A percentile compares a stretch with the other conserved stretches of the same genome.
These are phyloP conservation scores for Cutaneotrichosporon mucoides DNA, from an alignment of 1,284 basidiomycete genomes.

Conservation along the genomic window DNA sequence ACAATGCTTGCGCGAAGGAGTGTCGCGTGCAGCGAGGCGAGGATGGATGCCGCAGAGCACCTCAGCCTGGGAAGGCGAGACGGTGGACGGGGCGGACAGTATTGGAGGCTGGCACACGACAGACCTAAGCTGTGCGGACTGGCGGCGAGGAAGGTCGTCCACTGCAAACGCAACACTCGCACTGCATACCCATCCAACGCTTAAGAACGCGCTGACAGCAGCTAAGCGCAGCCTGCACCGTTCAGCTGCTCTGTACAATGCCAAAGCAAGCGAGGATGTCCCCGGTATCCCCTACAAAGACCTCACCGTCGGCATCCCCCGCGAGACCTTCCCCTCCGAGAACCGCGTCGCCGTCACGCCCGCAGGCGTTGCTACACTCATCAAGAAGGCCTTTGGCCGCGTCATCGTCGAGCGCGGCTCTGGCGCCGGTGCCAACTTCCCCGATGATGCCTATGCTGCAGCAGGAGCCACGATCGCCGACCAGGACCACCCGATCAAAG, in stretches of 20 bases:
- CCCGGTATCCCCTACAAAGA: constrained; percentile 63
- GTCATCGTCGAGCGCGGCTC: constrained; percentile 70
- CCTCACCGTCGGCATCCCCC: constrained; percentile 70
- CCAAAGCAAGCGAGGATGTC: neutral
- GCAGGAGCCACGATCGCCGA: constrained; percentile 70
- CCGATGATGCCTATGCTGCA: constrained; percentile 67
- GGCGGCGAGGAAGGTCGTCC: too few relatives aligned
- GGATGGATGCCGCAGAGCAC: too few relatives aligned
- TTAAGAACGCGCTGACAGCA: neutral
- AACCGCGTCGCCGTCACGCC: constrained; percentile 74
- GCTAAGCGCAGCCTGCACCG: constrained; percentile 1
- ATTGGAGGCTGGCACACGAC: too few relatives aligned
- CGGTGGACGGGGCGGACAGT: too few relatives aligned
- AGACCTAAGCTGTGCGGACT: too few relatives aligned
- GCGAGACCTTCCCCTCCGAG: constrained; percentile 69
- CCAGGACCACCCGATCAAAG: constrained; percentile 53
- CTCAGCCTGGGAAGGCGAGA: too few relatives aligned
- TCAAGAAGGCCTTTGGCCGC: constrained; percentile 72
- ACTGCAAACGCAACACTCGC: too few relatives aligned
- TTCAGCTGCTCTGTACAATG: neutral
- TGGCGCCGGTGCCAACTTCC: constrained; percentile 67
- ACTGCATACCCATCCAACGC: too few relatives aligned
- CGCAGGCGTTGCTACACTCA: constrained; percentile 63
- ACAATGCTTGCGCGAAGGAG: too few relatives aligned
- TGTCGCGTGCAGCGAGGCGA: too few relatives aligned